Conservation (phyloP, 768 basidiomycete genomes). For the Xerocomus potaroensis region DNA sequence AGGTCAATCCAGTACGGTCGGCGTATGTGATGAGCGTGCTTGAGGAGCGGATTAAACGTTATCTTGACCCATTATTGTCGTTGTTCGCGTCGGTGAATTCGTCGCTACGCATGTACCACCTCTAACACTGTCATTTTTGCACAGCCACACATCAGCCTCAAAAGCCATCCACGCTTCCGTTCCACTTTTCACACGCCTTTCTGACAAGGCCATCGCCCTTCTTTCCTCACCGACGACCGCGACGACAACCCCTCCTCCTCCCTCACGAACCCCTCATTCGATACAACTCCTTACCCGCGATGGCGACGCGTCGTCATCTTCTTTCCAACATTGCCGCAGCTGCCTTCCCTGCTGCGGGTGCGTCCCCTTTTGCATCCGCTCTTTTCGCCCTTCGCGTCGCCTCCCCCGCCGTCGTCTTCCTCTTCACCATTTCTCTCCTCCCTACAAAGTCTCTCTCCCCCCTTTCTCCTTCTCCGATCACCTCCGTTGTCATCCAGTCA, state of each 20-base stretch:
- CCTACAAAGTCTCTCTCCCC: slow-evolving; percentile 44
- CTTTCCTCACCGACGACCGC: slow-evolving; percentile 20
- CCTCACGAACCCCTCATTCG: slow-evolving; percentile 1
- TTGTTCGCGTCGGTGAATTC: slow-evolving; percentile 8
- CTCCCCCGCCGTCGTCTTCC: slow-evolving; percentile 62
- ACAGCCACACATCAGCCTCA: slow-evolving; percentile 31
- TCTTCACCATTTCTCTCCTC: slow-evolving; percentile 59
- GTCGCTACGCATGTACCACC: neutral
- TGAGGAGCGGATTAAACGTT: slow-evolving; percentile 11
- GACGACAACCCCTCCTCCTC: slow-evolving; percentile 9
- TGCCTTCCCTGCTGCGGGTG: slow-evolving; percentile 20
- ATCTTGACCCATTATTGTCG: neutral
- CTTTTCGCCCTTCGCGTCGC: slow-evolving; percentile 58
- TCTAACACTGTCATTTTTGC: neutral
- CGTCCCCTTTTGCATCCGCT: slow-evolving; percentile 29
- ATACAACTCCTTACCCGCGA: slow-evolving; percentile 5
- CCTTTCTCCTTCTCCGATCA: slow-evolving; percentile 56
- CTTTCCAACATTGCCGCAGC: slow-evolving; percentile 21
- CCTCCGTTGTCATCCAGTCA: slow-evolving; percentile 69
- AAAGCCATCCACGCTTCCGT: slow-evolving; percentile 26
- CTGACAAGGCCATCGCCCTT: slow-evolving; percentile 19
- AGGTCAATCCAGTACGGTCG: slow-evolving; percentile 10
- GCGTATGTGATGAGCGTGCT: slow-evolving; percentile 17
- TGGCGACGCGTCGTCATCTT: slow-evolving; percentile 25
- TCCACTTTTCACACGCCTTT: slow-evolving; percentile 30